phyloP scores from a whole-genome alignment of 805 yeast species.

The Brettanomyces bruxellensis region DNA sequence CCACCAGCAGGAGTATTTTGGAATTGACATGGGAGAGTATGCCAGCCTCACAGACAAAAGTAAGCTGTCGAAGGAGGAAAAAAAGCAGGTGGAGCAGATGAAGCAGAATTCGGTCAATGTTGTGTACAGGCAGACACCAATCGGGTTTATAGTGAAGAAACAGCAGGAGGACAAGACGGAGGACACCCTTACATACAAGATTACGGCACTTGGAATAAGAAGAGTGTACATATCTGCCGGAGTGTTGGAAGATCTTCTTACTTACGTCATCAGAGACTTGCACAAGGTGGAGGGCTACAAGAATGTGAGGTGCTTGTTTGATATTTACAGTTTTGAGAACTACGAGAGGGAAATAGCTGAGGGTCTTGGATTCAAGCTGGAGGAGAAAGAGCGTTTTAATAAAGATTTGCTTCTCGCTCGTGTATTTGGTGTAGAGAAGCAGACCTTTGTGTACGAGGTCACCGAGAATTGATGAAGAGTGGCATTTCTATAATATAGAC shows the following conservation, averaged over 20 bases:
- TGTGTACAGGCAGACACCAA: slow-evolving; percentile 61
- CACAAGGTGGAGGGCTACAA: slow-evolving; percentile 19
- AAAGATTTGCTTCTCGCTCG: background rate
- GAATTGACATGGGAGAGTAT: slow-evolving; percentile 41
- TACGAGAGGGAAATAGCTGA: slow-evolving; percentile 28
- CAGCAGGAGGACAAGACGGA: slow-evolving; percentile 25
- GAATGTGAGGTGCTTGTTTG: slow-evolving; percentile 32
- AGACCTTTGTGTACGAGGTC: background rate
- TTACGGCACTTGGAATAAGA: slow-evolving; percentile 55
- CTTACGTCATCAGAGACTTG: slow-evolving; percentile 4
- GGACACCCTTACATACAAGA: slow-evolving; percentile 27
- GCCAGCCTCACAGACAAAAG: slow-evolving; percentile 12
- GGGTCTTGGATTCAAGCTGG: slow-evolving; percentile 32
- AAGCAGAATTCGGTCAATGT: slow-evolving; percentile 44
- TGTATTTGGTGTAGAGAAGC: background rate
- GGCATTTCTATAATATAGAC: too few relatives aligned
- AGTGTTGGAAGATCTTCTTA: slow-evolving; percentile 49
- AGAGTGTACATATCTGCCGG: slow-evolving; percentile 60
- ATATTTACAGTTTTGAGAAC: slow-evolving; percentile 45
- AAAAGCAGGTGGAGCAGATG: slow-evolving; percentile 16
- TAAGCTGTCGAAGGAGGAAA: slow-evolving; percentile 12
- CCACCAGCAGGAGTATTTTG: slow-evolving; percentile 34
- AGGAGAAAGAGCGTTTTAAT: background rate
- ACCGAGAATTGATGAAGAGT: background rate
- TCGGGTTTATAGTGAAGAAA: slow-evolving; percentile 44